Conservation (phyloP, 352 stramenopile species). For the Phytophthora lateralis region DNA sequence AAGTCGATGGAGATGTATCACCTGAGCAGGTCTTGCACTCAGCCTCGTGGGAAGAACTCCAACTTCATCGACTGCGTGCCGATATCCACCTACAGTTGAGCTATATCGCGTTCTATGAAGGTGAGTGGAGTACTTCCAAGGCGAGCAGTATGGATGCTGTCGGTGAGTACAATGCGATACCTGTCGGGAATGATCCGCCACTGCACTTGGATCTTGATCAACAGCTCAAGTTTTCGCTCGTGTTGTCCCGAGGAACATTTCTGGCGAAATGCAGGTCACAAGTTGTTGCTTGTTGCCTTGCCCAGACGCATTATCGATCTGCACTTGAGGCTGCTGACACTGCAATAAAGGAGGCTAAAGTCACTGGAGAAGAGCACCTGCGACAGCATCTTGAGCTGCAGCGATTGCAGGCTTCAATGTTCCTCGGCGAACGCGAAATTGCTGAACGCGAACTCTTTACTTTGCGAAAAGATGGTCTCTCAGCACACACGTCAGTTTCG, state of each 20-base stretch:
- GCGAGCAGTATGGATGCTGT: constrained; percentile 33
- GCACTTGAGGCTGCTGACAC: constrained; percentile 34
- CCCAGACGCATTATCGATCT: constrained; percentile 31
- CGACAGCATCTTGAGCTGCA: constrained; percentile 52
- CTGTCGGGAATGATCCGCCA: constrained; percentile 8
- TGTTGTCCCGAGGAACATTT: constrained; percentile 39
- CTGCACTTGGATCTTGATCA: constrained; percentile 38
- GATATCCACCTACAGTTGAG: constrained; percentile 49
- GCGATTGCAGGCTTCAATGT: constrained; percentile 38
- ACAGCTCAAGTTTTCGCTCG: constrained; percentile 43
- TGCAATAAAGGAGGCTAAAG: constrained; percentile 45
- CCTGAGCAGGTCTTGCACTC: neutral
- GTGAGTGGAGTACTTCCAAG: constrained; percentile 41
- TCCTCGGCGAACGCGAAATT: constrained; percentile 42
- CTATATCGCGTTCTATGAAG: constrained; percentile 37
- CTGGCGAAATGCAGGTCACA: constrained; percentile 46
- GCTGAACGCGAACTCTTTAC: constrained; percentile 29
- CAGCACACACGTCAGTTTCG: constrained; percentile 31
- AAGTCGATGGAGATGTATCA: neutral
- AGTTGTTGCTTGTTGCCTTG: constrained; percentile 45
- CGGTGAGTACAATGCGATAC: constrained; percentile 13
- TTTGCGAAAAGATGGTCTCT: constrained; percentile 30
- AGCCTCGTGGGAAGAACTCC: constrained; percentile 35
- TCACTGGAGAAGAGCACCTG: constrained; percentile 46
- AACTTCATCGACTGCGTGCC: constrained; percentile 31